A percentile compares a stretch with the other conserved stretches of the same genome.
Evolutionary conservation across 2,329 filamentous ascomycete species (phyloP).

Genomic region (Knoxdaviesia capensis): DNA sequence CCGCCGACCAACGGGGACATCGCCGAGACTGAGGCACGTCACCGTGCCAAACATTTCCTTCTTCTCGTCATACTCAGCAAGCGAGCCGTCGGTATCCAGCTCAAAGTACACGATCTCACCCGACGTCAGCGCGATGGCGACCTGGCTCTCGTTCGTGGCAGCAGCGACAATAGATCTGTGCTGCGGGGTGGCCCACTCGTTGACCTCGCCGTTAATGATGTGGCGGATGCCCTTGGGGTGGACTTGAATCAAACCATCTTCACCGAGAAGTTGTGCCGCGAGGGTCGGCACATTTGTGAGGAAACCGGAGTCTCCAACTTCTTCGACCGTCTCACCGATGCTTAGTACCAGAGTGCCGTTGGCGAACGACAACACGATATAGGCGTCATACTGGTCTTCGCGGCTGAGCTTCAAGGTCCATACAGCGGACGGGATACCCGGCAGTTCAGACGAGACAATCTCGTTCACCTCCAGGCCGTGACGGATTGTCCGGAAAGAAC

Average conservation of each 20-base stretch:
- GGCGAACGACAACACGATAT: slow-evolving; percentile 85
- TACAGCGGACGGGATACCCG: slow-evolving; percentile 72
- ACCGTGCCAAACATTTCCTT: slow-evolving; percentile 91
- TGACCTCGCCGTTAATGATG: slow-evolving; percentile 58
- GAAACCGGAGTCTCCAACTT: slow-evolving; percentile 87
- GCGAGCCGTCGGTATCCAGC: slow-evolving; percentile 75
- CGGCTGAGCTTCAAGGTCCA: slow-evolving; percentile 85
- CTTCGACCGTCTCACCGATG: slow-evolving; percentile 91
- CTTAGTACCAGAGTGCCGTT: slow-evolving; percentile 82
- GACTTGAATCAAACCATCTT: slow-evolving; percentile 82
- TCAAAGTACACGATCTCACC: slow-evolving; percentile 98
- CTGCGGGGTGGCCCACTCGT: slow-evolving; percentile 84
- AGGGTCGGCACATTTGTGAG: slow-evolving; percentile 74
- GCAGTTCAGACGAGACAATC: slow-evolving; percentile 84
- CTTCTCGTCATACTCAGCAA: slow-evolving; percentile 89
- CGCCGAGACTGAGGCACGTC: slow-evolving; percentile 81
- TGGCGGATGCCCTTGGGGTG: slow-evolving; percentile 93
- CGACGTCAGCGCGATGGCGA: slow-evolving; percentile 82
- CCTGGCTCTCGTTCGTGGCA: slow-evolving; percentile 80
- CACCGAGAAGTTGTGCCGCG: slow-evolving; percentile 82
- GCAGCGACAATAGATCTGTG: slow-evolving; percentile 92
- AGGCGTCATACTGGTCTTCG: slow-evolving; percentile 72
- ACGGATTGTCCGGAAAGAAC: slow-evolving; percentile 77
- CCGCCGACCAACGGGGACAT: slow-evolving; percentile 74
- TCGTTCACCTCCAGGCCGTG: slow-evolving; percentile 87